Conservation (phyloP, 2,329 filamentous ascomycete species). For the Zarea fungicola region DNA sequence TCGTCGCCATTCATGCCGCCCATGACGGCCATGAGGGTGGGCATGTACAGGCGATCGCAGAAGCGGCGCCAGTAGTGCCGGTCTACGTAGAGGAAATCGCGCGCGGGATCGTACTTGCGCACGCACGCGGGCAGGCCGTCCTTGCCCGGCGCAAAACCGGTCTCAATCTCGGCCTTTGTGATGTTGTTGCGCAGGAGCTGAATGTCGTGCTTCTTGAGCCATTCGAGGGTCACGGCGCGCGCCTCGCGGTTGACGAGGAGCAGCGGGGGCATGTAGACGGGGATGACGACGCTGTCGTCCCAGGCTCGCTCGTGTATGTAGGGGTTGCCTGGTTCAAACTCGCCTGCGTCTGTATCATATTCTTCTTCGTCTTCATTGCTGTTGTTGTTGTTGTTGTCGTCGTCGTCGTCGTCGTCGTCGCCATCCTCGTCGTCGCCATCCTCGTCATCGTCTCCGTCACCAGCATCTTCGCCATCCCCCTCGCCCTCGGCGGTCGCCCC, state of each 20-base stretch:
- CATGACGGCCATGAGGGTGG: background rate
- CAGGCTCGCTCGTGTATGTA: background rate
- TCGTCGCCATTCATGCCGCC: conserved; percentile 1
- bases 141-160: background rate
- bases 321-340: background rate
- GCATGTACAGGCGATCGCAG: conserved; percentile 1
- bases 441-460: background rate
- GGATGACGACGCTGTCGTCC: conserved; percentile 13
- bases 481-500: background rate
- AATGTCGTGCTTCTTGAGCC: conserved; percentile 13
- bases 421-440: background rate
- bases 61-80: conserved; percentile 8
- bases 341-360: background rate
- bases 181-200: conserved; percentile 3
- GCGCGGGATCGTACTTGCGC: conserved; percentile 6
- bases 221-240: conserved; percentile 16
- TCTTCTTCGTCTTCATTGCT: background rate
- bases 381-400: background rate
- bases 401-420: background rate
- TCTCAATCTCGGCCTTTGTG: background rate
- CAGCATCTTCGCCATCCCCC: background rate
- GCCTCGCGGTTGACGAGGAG: conserved; percentile 20
- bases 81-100: conserved; percentile 9
- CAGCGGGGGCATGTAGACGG: conserved; percentile 15
- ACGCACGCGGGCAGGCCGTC: background rate